Evolutionary conservation across 345 rosid species (phyloP), one percentile per base, ranked within the genome.

Genomic region (Ceriops decandra): DNA sequence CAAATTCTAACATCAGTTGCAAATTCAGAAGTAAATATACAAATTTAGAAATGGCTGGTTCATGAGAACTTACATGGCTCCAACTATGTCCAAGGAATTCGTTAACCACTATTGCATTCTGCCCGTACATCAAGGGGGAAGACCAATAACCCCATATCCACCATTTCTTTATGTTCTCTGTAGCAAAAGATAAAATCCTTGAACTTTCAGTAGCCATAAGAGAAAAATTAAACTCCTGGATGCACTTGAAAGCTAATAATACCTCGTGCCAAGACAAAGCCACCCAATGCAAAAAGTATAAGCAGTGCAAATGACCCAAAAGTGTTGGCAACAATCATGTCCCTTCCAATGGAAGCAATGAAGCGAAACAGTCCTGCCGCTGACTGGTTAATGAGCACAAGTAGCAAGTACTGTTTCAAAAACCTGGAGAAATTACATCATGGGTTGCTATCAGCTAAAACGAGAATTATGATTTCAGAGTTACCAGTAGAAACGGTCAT

Each of bases 261-360:
- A 73, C 76, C 89, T 79, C 87, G 76, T 60, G 97, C 82, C 42
- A 91, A 80, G 72, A 91, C 74, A 64, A 83, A 77, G 38, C 97
- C 96, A 59, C 90, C 86, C 57, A 85, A 57, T 60, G 87, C 85
- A 63, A 91, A 79, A 57, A 83, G 81, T 27, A 73, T 22, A 1
- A 91, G 84, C 69, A 91, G 32, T 0, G 82, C 66, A 78, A 86
- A 88, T 35, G 92, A 70, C 4, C 91, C 96, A 32, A 89, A 84
- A 19, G 93, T 82, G 38, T 78, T 81, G 22, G 91, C 86, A 36
- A 85, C 80, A 38, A 84, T 74, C 85, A 89, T 76, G 69, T 79
- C 83, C 68, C 97, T 86, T 51, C 88, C 86, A 4, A 68, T 31
- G 54, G 89, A 86, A 24, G 84, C 92, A 30, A 84, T 61, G 36